Evolutionary conservation across 108 stramenopile genomes (phyloP).

Genomic region (Cyclostephanos invisitatus): DNA sequence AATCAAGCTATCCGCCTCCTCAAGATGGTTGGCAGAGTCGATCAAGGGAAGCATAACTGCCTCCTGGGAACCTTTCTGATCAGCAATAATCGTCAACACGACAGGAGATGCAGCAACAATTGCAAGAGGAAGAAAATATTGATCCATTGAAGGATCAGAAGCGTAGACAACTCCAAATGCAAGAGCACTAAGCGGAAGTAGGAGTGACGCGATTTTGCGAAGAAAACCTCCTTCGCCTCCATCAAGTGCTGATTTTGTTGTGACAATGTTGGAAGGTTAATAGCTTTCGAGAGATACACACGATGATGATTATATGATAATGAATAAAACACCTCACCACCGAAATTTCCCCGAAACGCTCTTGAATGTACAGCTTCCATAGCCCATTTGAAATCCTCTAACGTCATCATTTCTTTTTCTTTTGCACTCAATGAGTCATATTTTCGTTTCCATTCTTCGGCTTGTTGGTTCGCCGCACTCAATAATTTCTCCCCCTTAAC

Average conservation of each 20-base stretch:
- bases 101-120: conserved; percentile 54
- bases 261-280: neutral
- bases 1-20: conserved; percentile 70
- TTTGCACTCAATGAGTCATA: conserved; percentile 34
- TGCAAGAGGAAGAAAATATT: conserved; percentile 40
- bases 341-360: conserved; percentile 68
- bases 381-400: conserved; percentile 73
- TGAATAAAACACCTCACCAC: conserved; percentile 19
- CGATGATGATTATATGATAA: neutral
- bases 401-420: conserved; percentile 45
- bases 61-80: conserved; percentile 47
- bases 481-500: conserved; percentile 56
- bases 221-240: conserved; percentile 39
- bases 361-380: conserved; percentile 86
- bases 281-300: neutral
- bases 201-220: conserved; percentile 45
- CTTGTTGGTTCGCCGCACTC: conserved; percentile 49
- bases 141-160: conserved; percentile 35
- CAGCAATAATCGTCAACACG: conserved; percentile 45
- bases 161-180: conserved; percentile 42
- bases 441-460: conserved; percentile 61
- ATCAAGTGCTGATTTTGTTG: conserved; percentile 17
- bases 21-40: conserved; percentile 80
- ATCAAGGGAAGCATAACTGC: conserved; percentile 76
- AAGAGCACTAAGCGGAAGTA: conserved; percentile 42